These are phyloP conservation scores for Cryptosporidium andersoni DNA, from an alignment of 169 alveolate species.

Conservation along the genomic window DNA sequence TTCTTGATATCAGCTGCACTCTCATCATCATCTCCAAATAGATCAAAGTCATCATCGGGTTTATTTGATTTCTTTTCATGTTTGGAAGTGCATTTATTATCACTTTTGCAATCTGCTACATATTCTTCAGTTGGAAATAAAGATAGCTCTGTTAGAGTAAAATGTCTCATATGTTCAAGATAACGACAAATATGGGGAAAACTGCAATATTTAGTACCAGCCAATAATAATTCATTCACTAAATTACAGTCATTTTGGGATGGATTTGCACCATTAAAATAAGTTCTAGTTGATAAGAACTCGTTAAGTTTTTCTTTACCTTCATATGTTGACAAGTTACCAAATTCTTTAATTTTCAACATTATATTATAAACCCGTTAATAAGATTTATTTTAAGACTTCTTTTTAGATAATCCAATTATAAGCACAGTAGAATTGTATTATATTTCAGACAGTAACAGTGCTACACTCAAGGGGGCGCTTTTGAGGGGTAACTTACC, in stretches of 20 bases:
- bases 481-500: too few relatives aligned
- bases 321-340: slow-evolving; percentile 57
- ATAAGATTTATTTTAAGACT: too few relatives aligned
- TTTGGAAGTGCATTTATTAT: not conserved
- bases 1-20: slow-evolving; percentile 73
- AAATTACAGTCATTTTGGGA: slow-evolving; percentile 63
- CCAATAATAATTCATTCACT: slow-evolving; percentile 6
- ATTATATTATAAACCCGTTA: not conserved
- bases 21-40: slow-evolving; percentile 75
- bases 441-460: too few relatives aligned
- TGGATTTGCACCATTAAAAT: slow-evolving; percentile 51
- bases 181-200: slow-evolving; percentile 37
- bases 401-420: too few relatives aligned
- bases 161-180: slow-evolving; percentile 27
- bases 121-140: slow-evolving; percentile 50
- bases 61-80: slow-evolving; percentile 40
- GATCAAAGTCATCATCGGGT: slow-evolving; percentile 72
- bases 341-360: slow-evolving; percentile 34
- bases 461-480: too few relatives aligned
- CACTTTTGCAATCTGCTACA: not conserved
- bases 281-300: slow-evolving; percentile 59
- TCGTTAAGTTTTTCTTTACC: slow-evolving; percentile 41
- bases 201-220: slow-evolving; percentile 15
- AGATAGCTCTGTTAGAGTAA: slow-evolving; percentile 5
- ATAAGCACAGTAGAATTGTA: too few relatives aligned